These are phyloP conservation scores for Jamesozyma rosinii DNA, from an alignment of 805 yeast genomes.

Conservation along the genomic window DNA sequence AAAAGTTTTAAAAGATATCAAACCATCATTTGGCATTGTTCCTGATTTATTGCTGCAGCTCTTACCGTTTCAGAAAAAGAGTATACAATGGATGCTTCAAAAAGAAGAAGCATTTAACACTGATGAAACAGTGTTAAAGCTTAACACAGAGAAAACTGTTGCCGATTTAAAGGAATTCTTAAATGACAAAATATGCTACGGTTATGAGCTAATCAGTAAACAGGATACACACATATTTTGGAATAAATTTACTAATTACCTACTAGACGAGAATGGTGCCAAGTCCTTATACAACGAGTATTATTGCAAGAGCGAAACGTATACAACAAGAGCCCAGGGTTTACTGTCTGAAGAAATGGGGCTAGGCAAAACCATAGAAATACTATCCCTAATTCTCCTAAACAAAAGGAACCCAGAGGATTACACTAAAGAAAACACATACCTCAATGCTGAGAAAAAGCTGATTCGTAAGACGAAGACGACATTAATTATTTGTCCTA, in stretches of 20 bases:
- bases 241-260: conserved; percentile 29
- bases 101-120: conserved; percentile 13
- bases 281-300: conserved; percentile 9
- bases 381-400: conserved; percentile 52
- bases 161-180: conserved; percentile 12
- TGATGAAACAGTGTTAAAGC: background rate
- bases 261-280: conserved; percentile 15
- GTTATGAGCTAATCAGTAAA: conserved; percentile 17
- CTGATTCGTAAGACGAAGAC: conserved; percentile 43
- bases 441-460: conserved; percentile 17
- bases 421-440: conserved; percentile 2
- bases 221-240: conserved; percentile 13
- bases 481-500: conserved; percentile 79
- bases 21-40: conserved; percentile 3
- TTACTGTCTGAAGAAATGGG: conserved; percentile 95
- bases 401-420: conserved; percentile 42
- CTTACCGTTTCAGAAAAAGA: conserved; percentile 26
- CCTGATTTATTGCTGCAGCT: conserved; percentile 15
- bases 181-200: conserved; percentile 22
- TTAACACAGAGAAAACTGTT: background rate
- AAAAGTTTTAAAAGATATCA: conserved; percentile 4
- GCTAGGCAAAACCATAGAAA: conserved; percentile 86
- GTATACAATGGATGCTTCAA: conserved; percentile 28
- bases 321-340: conserved; percentile 36
- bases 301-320: conserved; percentile 1